Conservation (phyloP, 2,329 filamentous ascomycete genomes). For the Talaromyces piceae region DNA sequence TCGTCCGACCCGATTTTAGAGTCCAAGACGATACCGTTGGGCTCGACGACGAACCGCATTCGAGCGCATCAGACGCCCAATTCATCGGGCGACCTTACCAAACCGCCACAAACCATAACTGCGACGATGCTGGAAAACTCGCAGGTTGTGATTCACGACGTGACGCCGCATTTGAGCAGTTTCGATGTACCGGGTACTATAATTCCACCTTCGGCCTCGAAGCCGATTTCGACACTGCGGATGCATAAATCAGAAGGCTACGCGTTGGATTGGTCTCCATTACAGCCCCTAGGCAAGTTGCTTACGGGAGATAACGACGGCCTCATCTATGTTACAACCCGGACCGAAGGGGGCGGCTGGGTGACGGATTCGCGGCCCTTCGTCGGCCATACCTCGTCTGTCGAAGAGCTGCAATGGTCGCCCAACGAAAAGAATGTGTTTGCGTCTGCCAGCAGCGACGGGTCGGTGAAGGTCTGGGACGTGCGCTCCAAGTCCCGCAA, state of each 20-base stretch:
- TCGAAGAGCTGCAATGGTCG: constrained; percentile 97
- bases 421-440: constrained; percentile 90
- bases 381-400: constrained; percentile 71
- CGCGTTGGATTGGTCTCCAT: constrained; percentile 90
- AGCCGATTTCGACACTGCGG: constrained; percentile 77
- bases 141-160: constrained; percentile 86
- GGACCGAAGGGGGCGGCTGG: constrained; percentile 81
- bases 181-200: constrained; percentile 83
- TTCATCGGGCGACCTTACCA: constrained; percentile 54
- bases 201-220: constrained; percentile 75
- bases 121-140: constrained; percentile 89
- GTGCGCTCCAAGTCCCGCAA: constrained; percentile 81
- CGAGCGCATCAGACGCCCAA: constrained; percentile 74
- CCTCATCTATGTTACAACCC: constrained; percentile 78
- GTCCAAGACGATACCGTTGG: constrained; percentile 78
- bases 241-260: constrained; percentile 94
- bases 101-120: constrained; percentile 72
- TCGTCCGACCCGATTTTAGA: constrained; percentile 83
- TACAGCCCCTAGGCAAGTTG: constrained; percentile 73
- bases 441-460: constrained; percentile 86
- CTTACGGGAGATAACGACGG: constrained; percentile 88
- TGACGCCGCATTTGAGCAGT: constrained; percentile 78
- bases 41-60: constrained; percentile 87
- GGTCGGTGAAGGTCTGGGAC: constrained; percentile 94
- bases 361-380: constrained; percentile 79